A percentile compares a stretch with the other conserved stretches of the same genome.
These are phyloP conservation scores for Coemansia erecta DNA, from an alignment of 192 early-diverging fungal species.

Conservation along the genomic window DNA sequence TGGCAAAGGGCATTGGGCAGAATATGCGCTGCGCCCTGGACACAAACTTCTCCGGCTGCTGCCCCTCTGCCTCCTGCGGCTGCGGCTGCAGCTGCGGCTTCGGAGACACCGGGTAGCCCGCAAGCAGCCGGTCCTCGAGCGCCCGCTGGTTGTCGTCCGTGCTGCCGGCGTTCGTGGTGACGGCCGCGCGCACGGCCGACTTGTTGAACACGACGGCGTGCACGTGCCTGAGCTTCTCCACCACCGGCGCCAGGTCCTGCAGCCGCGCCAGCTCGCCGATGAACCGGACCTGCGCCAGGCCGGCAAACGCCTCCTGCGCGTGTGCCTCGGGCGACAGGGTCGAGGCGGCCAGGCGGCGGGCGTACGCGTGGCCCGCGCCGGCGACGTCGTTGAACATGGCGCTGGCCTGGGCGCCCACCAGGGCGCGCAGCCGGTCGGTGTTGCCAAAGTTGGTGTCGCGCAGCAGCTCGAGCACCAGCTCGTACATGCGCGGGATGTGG, in stretches of 20 bases:
- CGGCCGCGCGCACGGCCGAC: conserved; percentile 35
- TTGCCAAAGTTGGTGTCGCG: conserved; percentile 70
- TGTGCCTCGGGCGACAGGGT: conserved; percentile 58
- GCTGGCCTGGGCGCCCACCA: conserved; percentile 70
- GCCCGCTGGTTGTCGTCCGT: conserved; percentile 34
- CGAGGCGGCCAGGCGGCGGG: conserved; percentile 68
- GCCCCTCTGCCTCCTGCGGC: neutral
- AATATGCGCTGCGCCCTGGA: conserved; percentile 63
- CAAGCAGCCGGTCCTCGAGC: conserved; percentile 21
- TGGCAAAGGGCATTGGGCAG: conserved; percentile 79
- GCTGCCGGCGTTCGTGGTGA: conserved; percentile 34
- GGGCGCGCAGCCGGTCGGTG: conserved; percentile 68
- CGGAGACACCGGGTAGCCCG: conserved; percentile 19
- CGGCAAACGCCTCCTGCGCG: conserved; percentile 52
- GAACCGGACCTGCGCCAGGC: conserved; percentile 74
- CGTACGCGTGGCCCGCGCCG: conserved; percentile 78
- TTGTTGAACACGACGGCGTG: conserved; percentile 47
- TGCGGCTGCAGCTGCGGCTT: neutral
- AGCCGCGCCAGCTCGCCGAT: conserved; percentile 67
- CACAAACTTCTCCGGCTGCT: conserved; percentile 10
- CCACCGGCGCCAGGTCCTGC: conserved; percentile 60
- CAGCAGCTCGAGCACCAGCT: conserved; percentile 69
- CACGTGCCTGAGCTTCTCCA: conserved; percentile 57
- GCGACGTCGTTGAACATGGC: conserved; percentile 77
- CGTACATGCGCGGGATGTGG: conserved; percentile 73